Conservation (phyloP, 495 filamentous ascomycete genomes). For the Lasiosphaeria hispida region DNA sequence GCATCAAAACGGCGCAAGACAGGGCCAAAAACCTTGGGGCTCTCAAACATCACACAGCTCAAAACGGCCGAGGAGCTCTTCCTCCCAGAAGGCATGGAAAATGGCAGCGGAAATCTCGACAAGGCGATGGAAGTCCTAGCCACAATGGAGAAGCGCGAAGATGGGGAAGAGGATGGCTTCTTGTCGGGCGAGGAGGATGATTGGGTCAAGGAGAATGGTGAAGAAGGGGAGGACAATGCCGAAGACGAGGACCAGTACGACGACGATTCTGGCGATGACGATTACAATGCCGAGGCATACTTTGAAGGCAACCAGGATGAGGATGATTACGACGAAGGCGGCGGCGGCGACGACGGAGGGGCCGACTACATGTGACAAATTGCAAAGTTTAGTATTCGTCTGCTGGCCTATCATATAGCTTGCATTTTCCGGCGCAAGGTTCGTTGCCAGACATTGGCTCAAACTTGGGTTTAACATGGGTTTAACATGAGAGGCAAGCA, state of each 20-base stretch:
- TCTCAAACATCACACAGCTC: constrained; percentile 33
- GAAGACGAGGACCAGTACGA: constrained; percentile 49
- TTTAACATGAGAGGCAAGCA: background rate
- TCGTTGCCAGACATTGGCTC: background rate
- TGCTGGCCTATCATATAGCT: constrained; percentile 2
- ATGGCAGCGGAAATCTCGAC: constrained; percentile 25
- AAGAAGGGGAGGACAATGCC: constrained; percentile 37
- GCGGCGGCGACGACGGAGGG: constrained; percentile 43
- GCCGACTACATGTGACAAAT: constrained; percentile 13
- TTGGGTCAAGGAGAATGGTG: constrained; percentile 37
- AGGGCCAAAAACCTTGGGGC: constrained; percentile 27
- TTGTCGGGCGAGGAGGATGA: constrained; percentile 43
- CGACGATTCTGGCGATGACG: constrained; percentile 50
- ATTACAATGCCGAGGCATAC: constrained; percentile 56
- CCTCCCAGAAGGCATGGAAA: constrained; percentile 16
- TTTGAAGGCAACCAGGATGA: constrained; percentile 52
- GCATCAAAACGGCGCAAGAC: constrained; percentile 27
- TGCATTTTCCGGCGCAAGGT: constrained; percentile 13
- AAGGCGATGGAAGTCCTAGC: constrained; percentile 37
- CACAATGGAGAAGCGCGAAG: constrained; percentile 37
- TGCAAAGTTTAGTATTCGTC: background rate
- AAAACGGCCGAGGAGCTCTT: constrained; percentile 36
- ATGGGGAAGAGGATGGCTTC: constrained; percentile 39
- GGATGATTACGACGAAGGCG: constrained; percentile 48
- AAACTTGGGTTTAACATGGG: background rate